Evolutionary conservation across 2,329 filamentous ascomycete genomes (phyloP).

Genomic region (Xylariaceae sp.): DNA sequence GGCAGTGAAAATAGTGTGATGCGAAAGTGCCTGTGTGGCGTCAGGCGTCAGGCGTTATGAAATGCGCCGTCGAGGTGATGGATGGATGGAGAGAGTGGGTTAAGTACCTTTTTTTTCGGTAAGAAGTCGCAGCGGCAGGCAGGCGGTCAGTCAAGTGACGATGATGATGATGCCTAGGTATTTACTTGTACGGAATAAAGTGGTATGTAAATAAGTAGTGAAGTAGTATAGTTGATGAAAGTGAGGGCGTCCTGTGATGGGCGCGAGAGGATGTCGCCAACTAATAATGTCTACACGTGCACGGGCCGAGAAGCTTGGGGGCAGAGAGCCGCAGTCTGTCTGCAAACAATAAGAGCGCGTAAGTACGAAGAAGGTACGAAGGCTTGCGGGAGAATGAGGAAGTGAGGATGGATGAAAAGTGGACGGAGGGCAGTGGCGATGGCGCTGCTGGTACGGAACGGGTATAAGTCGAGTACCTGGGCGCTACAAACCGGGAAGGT

Average conservation of each 20-base stretch:
- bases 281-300: neutral
- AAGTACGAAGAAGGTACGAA: neutral
- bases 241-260: too few relatives aligned
- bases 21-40: neutral
- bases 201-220: too few relatives aligned
- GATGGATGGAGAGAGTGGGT: neutral
- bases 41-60: neutral
- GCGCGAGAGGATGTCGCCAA: too few relatives aligned
- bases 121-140: constrained; percentile 9
- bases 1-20: neutral
- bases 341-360: neutral
- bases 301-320: neutral
- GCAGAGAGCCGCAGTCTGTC: too few relatives aligned
- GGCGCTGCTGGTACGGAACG: too few relatives aligned
- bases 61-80: constrained; percentile 9
- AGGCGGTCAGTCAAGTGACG: neutral
- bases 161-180: neutral
- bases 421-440: neutral
- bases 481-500: neutral
- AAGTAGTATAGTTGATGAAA: too few relatives aligned
- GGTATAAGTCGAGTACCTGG: neutral
- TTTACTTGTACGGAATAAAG: neutral
- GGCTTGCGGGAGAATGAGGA: neutral
- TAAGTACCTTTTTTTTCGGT: constrained; percentile 1
- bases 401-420: neutral